These are phyloP conservation scores for Sclerotinia subarctica DNA, from an alignment of 2,329 filamentous ascomycete genomes.

Conservation along the genomic window DNA sequence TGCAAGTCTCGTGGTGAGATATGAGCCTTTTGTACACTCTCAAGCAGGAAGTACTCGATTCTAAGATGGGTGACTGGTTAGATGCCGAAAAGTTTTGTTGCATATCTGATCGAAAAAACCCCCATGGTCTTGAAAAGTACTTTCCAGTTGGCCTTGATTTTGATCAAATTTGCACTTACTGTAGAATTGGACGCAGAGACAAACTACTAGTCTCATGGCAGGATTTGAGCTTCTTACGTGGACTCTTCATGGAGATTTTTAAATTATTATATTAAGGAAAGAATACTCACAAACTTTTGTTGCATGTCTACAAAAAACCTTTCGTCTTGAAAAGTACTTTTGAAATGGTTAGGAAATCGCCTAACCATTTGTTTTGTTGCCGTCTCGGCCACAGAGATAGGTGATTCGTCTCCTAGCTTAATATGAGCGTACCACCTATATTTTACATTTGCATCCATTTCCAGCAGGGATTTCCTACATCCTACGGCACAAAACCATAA, in stretches of 20 bases:
- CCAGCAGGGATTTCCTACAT: no score
- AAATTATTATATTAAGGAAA: not conserved
- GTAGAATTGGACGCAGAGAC: not conserved
- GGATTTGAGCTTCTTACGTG: not conserved
- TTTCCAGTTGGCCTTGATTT: not conserved
- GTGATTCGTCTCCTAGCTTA: not conserved
- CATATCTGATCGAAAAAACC: not conserved
- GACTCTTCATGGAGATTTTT: accelerated
- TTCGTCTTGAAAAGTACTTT: no score
- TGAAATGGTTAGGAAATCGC: no score
- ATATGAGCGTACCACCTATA: not conserved
- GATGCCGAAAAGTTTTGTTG: not conserved
- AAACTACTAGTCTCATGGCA: not conserved
- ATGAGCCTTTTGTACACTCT: no score
- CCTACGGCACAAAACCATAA: no score
- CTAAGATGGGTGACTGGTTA: no score
- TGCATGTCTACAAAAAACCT: no score
- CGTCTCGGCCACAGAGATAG: no score
- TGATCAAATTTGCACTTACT: not conserved
- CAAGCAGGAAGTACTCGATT: no score
- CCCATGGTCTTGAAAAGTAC: not conserved
- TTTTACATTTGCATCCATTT: not conserved
- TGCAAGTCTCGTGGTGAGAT: no score
- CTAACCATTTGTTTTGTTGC: not conserved
- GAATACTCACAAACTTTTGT: not conserved